Conservation (phyloP, 345 rosid species). For the Moricandia arvensis region DNA sequence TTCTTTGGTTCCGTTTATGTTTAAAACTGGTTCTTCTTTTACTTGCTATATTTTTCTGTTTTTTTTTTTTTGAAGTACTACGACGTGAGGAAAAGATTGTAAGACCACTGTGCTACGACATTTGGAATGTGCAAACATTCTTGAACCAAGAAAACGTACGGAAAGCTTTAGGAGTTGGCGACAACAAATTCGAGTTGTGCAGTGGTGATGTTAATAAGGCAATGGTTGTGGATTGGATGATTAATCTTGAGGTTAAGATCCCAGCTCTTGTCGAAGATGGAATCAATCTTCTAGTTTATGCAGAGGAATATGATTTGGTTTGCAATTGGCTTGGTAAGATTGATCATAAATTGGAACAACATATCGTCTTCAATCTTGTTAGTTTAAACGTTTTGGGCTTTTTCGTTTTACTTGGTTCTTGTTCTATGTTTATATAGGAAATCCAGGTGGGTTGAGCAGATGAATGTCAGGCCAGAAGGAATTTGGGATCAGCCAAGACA, state of each 20-base stretch:
- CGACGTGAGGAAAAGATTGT: conserved; percentile 68
- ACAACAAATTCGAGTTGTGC: conserved; percentile 67
- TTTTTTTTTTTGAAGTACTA: conserved; percentile 62
- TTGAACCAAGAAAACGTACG: conserved; percentile 50
- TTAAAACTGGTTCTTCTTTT: background rate
- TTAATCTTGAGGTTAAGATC: conserved; percentile 37
- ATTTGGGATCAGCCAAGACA: conserved; percentile 50
- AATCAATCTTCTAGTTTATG: conserved; percentile 62
- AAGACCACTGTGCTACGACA: conserved; percentile 47
- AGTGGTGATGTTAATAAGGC: conserved; percentile 71
- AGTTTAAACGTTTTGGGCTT: background rate
- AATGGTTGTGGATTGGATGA: too few relatives aligned
- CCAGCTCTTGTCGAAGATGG: conserved; percentile 70
- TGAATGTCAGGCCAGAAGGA: conserved; percentile 66
- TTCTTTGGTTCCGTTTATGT: background rate
- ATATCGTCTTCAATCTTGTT: background rate
- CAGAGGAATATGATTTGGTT: conserved; percentile 78
- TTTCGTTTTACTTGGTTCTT: background rate
- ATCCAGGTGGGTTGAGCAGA: conserved; percentile 79
- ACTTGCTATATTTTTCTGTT: background rate
- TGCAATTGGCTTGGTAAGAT: conserved; percentile 89
- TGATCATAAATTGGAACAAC: background rate
- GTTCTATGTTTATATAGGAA: conserved; percentile 43
- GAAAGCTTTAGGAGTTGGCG: conserved; percentile 69
- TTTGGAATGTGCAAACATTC: conserved; percentile 62